Conservation (phyloP, 805 yeast species). For the Myxozyma sirexii region DNA sequence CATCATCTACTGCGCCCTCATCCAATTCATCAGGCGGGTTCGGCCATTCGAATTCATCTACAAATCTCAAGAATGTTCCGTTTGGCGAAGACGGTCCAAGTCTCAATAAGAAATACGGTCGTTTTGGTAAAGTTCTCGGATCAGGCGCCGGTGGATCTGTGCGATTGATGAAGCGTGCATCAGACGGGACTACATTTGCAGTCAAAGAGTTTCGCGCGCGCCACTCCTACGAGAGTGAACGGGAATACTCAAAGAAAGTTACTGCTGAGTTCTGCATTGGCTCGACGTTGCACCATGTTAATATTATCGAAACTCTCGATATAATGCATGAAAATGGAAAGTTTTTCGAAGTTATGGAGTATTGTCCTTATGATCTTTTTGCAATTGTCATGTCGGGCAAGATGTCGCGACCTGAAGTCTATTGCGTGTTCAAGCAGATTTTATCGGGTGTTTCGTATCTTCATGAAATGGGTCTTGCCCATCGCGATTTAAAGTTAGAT, state of each 20-base stretch:
- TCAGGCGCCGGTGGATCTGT: constrained; percentile 96
- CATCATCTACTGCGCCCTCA: constrained; percentile 16
- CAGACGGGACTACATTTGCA: constrained; percentile 70
- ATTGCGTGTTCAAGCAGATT: constrained; percentile 83
- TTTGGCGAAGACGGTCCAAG: constrained; percentile 46
- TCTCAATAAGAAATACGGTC: constrained; percentile 69
- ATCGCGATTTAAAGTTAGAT: constrained; percentile 88
- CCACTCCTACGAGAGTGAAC: constrained; percentile 60
- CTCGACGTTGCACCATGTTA: constrained; percentile 73
- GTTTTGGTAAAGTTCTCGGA: constrained; percentile 74
- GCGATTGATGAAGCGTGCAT: constrained; percentile 65
- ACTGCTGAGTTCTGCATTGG: constrained; percentile 83
- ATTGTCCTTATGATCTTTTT: constrained; percentile 88
- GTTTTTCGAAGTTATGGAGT: constrained; percentile 86
- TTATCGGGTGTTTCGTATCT: constrained; percentile 72
- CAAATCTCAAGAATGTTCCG: constrained; percentile 39
- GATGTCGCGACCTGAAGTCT: constrained; percentile 68
- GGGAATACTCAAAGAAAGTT: constrained; percentile 76
- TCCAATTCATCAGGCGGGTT: constrained; percentile 15
- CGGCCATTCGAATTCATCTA: constrained; percentile 24
- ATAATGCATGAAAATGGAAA: constrained; percentile 66
- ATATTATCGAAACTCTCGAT: constrained; percentile 79
- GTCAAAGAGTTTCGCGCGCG: constrained; percentile 82
- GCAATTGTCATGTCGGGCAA: constrained; percentile 88
- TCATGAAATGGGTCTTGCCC: constrained; percentile 84